phyloP scores from a whole-genome alignment of 805 yeast genomes.

The Candida silvicultrix region DNA sequence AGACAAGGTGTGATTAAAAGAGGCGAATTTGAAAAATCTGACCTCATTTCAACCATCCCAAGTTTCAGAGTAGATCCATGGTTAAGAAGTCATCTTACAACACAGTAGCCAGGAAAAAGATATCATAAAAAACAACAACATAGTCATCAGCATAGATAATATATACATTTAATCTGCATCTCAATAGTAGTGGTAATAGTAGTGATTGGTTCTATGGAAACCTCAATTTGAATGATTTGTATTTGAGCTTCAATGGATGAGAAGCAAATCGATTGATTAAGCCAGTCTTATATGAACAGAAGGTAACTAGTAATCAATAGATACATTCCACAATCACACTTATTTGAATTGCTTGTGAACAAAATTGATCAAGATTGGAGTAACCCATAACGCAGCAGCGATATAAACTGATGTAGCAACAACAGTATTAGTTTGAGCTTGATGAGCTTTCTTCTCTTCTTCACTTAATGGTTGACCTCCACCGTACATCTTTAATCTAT shows the following conservation, averaged over 20 bases:
- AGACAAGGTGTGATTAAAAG: conserved; percentile 16
- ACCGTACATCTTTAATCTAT: conserved; percentile 31
- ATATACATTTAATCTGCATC: not conserved
- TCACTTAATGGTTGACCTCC: conserved; percentile 53
- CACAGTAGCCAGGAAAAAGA: not conserved
- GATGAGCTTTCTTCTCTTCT: conserved; percentile 62
- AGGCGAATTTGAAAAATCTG: conserved; percentile 8
- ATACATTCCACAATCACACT: too few relatives aligned
- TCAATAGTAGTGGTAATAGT: too few relatives aligned
- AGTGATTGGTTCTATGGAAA: too few relatives aligned
- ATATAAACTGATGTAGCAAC: conserved; percentile 52
- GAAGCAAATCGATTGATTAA: not conserved
- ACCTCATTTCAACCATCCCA: conserved; percentile 4
- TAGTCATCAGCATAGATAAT: not conserved
- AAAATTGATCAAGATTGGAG: conserved; percentile 51
- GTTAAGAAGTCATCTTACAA: conserved; percentile 5
- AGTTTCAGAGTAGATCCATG: conserved; percentile 14
- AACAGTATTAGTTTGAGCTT: conserved; percentile 54
- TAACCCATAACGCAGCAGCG: conserved; percentile 55
- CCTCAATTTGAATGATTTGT: not conserved
- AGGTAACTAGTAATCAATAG: not conserved
- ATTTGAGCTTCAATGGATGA: not conserved
- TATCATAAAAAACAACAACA: not conserved
- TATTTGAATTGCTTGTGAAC: conserved; percentile 40
- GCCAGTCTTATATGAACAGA: not conserved